Evolutionary conservation across 257 asterid species (phyloP).

Genomic region (Primulina tabacum): DNA sequence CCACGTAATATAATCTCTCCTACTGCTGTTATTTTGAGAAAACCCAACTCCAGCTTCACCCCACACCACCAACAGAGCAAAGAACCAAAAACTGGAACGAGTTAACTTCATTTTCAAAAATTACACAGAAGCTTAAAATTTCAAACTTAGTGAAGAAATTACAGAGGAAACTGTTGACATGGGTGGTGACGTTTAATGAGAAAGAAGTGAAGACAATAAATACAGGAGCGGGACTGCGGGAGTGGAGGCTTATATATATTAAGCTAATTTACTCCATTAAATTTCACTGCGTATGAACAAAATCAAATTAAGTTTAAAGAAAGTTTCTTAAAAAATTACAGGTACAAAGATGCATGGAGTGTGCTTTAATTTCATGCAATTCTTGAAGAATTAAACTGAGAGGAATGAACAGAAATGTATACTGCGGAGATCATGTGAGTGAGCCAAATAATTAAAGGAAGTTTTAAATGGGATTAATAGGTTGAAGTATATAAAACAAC

Average conservation of each 20-base stretch:
- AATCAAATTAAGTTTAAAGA: too few relatives aligned
- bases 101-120: constrained; percentile 24
- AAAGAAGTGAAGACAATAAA: constrained; percentile 27
- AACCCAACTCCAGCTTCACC: constrained; percentile 6
- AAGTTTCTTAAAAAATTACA: too few relatives aligned
- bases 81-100: constrained; percentile 10
- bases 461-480: too few relatives aligned
- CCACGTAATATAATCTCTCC: constrained; percentile 51
- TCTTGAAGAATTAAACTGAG: too few relatives aligned
- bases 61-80: constrained; percentile 19
- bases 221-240: constrained; percentile 31
- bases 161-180: too few relatives aligned
- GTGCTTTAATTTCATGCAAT: too few relatives aligned
- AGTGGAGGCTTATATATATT: neutral
- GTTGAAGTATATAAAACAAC: too few relatives aligned
- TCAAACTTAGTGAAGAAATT: neutral
- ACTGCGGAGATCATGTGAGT: too few relatives aligned
- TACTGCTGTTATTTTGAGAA: neutral
- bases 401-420: too few relatives aligned
- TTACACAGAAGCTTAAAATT: too few relatives aligned
- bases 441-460: too few relatives aligned
- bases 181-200: neutral
- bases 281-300: neutral
- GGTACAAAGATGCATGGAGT: too few relatives aligned
- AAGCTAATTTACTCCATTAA: neutral